These are phyloP conservation scores for Pelargonium australe DNA, from an alignment of 441 rosid genomes.

Conservation along the genomic window DNA sequence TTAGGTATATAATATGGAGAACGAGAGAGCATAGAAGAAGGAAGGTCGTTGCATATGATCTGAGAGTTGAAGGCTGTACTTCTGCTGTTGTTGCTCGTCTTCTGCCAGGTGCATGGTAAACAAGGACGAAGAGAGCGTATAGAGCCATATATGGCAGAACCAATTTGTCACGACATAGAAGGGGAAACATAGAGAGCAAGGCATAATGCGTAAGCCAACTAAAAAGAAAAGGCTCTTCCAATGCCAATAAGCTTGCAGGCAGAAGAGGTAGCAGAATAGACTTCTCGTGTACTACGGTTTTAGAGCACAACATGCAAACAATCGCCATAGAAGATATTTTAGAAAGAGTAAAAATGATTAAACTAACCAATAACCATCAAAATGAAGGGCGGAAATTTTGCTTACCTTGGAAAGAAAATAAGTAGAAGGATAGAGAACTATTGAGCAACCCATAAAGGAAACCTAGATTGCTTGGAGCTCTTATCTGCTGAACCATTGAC, in stretches of 20 bases:
- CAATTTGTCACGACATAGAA: conserved; percentile 69
- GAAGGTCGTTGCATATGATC: conserved; percentile 17
- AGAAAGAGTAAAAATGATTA: not conserved
- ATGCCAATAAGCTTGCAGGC: conserved; percentile 66
- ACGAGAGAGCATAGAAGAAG: conserved; percentile 39
- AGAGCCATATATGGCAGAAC: conserved; percentile 51
- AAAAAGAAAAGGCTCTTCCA: conserved; percentile 48
- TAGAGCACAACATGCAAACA: conserved; percentile 6
- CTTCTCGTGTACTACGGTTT: conserved; percentile 82
- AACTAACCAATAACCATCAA: not conserved
- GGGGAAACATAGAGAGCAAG: conserved; percentile 86
- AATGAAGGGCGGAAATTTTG: conserved; percentile 9
- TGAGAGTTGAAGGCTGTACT: conserved; percentile 16
- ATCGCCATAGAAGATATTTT: conserved; percentile 4
- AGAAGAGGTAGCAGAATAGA: conserved; percentile 86
- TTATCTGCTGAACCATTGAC: conserved; percentile 80
- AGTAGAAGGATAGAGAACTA: conserved; percentile 73
- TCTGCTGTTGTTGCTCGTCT: conserved; percentile 12
- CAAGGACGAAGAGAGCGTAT: conserved; percentile 42
- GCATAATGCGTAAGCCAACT: conserved; percentile 53
- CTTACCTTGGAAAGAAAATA: conserved; percentile 83
- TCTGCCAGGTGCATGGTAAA: conserved; percentile 39
- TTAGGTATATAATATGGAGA: conserved; percentile 58
- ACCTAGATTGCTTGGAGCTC: conserved; percentile 66
- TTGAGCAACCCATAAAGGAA: conserved; percentile 76